phyloP scores from a whole-genome alignment of 1,139 yeast genomes.

The Citeromyces hawaiiensis region DNA sequence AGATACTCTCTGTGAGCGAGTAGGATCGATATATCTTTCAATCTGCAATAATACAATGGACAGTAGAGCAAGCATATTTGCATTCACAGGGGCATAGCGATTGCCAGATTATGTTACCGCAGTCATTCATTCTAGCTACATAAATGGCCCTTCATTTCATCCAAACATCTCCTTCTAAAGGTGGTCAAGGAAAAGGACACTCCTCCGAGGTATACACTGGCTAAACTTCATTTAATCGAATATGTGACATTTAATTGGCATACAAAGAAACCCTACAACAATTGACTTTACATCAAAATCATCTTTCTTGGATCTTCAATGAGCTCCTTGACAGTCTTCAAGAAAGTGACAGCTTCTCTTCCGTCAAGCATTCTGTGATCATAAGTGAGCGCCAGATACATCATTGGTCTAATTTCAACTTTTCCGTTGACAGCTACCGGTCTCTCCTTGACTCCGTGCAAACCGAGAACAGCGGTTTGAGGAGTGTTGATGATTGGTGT shows the following conservation, averaged over 20 bases:
- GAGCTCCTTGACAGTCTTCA: slow-evolving; percentile 90
- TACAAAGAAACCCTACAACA: too few species aligned
- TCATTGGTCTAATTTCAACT: slow-evolving; percentile 97
- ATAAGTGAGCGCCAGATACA: slow-evolving; percentile 97
- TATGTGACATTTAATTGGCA: not conserved
- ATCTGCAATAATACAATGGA: too few species aligned
- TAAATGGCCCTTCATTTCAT: too few species aligned
- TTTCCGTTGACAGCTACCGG: slow-evolving; percentile 83
- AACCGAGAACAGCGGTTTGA: slow-evolving; percentile 95
- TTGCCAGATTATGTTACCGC: too few species aligned
- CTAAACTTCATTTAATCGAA: too few species aligned
- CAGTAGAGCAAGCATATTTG: too few species aligned
- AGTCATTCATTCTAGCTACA: too few species aligned
- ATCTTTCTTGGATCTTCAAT: slow-evolving; percentile 99
- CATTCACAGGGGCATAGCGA: too few species aligned
- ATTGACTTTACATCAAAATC: slow-evolving; percentile 44
- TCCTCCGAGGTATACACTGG: too few species aligned
- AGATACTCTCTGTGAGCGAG: not conserved
- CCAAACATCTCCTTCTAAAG: too few species aligned
- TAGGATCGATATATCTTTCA: too few species aligned
- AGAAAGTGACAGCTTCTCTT: slow-evolving; percentile 96
- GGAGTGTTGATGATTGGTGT: slow-evolving; percentile 98
- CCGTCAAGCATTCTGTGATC: slow-evolving; percentile 98
- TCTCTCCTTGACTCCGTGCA: slow-evolving; percentile 96
- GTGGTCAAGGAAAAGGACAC: too few species aligned